A percentile compares a stretch with the other conserved stretches of the same genome.
Conservation (phyloP, 2,329 filamentous ascomycete species). For the Xylariaceae sp. region DNA sequence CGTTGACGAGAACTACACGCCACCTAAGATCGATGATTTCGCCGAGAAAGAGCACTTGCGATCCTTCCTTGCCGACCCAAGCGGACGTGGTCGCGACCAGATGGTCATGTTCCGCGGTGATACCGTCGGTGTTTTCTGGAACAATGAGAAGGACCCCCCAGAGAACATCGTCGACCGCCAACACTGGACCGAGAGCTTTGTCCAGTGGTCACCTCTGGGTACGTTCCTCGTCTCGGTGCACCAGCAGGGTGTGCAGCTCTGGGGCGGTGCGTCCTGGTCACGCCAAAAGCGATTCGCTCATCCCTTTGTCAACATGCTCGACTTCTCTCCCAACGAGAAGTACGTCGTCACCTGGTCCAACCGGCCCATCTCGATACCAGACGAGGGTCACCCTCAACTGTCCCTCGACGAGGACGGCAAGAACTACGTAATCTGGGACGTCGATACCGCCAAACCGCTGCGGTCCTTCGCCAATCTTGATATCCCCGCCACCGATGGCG, state of each 20-base stretch:
- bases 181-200: conserved; percentile 97
- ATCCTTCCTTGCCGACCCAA: conserved; percentile 84
- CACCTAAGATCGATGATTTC: conserved; percentile 80
- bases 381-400: conserved; percentile 77
- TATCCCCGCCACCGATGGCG: conserved; percentile 56
- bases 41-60: conserved; percentile 89
- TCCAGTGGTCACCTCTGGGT: conserved; percentile 95
- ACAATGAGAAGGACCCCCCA: conserved; percentile 88
- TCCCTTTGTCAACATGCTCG: conserved; percentile 90
- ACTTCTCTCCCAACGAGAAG: conserved; percentile 89
- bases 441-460: conserved; percentile 81
- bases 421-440: conserved; percentile 99
- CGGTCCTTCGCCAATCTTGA: conserved; percentile 93
- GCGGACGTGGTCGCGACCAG: conserved; percentile 81
- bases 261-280: conserved; percentile 87
- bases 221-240: conserved; percentile 95
- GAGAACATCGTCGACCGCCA: conserved; percentile 87
- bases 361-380: conserved; percentile 85
- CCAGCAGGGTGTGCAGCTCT: conserved; percentile 92
- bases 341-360: conserved; percentile 97
- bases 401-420: conserved; percentile 94
- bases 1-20: conserved; percentile 83
- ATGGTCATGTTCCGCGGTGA: conserved; percentile 93
- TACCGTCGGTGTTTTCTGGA: conserved; percentile 94
- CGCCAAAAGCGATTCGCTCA: conserved; percentile 92